Conservation (phyloP, 1,139 yeast genomes). For the Protomyces gravidus region DNA sequence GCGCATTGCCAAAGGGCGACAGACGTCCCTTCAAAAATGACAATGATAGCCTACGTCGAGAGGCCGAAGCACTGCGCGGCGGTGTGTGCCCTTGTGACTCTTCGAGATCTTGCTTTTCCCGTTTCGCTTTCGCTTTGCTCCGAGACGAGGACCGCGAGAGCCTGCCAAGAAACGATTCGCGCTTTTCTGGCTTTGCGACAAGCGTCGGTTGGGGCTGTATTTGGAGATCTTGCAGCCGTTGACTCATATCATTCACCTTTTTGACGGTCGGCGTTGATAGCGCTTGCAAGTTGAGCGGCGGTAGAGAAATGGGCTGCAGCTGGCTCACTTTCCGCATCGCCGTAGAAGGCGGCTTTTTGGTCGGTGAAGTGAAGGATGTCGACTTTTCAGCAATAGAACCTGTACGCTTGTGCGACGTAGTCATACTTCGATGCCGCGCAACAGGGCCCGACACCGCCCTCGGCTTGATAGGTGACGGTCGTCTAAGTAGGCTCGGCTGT, state of each 20-base stretch:
- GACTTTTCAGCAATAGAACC: neutral
- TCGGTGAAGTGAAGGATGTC: constrained; percentile 20
- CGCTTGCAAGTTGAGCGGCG: constrained; percentile 13
- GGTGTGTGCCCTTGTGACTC: neutral
- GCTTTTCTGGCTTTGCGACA: neutral
- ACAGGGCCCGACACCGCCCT: constrained; percentile 23
- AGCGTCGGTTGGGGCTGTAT: neutral
- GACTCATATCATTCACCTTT: constrained; percentile 15
- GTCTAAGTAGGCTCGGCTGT: neutral
- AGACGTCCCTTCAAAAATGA: constrained; percentile 19
- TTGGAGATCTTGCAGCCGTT: neutral
- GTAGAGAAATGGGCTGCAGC: constrained; percentile 11
- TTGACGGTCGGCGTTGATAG: constrained; percentile 17
- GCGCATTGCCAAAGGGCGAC: constrained; percentile 19
- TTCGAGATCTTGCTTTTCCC: constrained; percentile 3
- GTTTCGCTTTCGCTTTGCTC: constrained; percentile 2
- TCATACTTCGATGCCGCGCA: constrained; percentile 17
- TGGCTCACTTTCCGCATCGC: constrained; percentile 1
- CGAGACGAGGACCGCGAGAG: constrained; percentile 13
- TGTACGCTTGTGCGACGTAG: neutral
- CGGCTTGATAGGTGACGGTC: constrained; percentile 11
- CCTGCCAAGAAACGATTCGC: constrained; percentile 6
- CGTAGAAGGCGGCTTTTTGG: constrained; percentile 6
- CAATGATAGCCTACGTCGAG: constrained; percentile 4
- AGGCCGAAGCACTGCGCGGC: neutral